A percentile compares a stretch with the other conserved stretches of the same genome.
These are phyloP conservation scores for Acanthamoeba culbertsoni DNA, from an alignment of 208 protist species.

Conservation along the genomic window DNA sequence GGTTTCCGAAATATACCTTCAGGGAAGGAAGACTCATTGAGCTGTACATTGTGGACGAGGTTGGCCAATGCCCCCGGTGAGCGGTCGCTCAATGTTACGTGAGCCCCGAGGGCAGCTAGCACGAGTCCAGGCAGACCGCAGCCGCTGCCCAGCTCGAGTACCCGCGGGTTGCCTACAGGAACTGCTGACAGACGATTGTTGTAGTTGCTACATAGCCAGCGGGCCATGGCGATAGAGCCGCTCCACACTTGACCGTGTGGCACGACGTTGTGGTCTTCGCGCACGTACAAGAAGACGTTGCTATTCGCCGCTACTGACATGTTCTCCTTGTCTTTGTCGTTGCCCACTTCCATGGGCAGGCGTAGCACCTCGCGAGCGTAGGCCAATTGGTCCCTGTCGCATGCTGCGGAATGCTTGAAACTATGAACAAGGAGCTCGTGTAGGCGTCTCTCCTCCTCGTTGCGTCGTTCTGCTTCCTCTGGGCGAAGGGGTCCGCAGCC, in stretches of 20 bases:
- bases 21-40: neutral
- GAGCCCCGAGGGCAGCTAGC: neutral
- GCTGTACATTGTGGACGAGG: neutral
- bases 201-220: neutral
- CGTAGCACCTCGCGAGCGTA: neutral
- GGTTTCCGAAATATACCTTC: neutral
- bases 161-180: neutral
- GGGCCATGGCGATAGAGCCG: neutral
- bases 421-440: neutral
- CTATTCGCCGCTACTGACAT: neutral
- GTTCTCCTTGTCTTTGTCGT: neutral
- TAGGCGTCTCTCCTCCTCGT: neutral
- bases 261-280: neutral
- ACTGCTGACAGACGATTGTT: neutral
- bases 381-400: neutral
- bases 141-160: constrained; percentile 12
- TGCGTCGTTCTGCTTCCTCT: neutral
- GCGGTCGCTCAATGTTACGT: neutral
- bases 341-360: neutral
- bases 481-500: neutral
- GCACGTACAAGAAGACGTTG: neutral
- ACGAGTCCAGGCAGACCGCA: constrained; percentile 1
- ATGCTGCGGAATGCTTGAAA: neutral
- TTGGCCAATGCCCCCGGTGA: neutral
- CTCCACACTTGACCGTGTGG: neutral